Evolutionary conservation across 192 early-diverging fungal species (phyloP).

Genomic region (Diversispora epigaea): DNA sequence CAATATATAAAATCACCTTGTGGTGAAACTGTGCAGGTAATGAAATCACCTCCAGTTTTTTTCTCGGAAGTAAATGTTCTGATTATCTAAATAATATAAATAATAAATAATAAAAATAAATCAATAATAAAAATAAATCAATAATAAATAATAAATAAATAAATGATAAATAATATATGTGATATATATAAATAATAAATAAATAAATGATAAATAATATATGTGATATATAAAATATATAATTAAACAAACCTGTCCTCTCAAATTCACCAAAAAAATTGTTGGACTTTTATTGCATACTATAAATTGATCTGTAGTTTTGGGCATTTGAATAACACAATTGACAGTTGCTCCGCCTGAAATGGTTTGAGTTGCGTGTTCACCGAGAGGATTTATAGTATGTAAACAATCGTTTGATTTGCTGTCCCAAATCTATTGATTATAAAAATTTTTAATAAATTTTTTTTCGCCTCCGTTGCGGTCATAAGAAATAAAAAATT

Average conservation of each 20-base stretch:
- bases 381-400: slow-evolving; percentile 58
- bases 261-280: slow-evolving; percentile 67
- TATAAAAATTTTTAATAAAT: background rate
- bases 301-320: slow-evolving; percentile 63
- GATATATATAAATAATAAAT: background rate
- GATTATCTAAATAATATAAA: slow-evolving; percentile 26
- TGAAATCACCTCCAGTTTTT: slow-evolving; percentile 52
- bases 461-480: background rate
- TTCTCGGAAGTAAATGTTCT: slow-evolving; percentile 52
- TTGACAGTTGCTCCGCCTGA: slow-evolving; percentile 54
- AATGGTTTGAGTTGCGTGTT: slow-evolving; percentile 51
- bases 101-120: background rate
- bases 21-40: slow-evolving; percentile 62
- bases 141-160: background rate
- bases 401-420: slow-evolving; percentile 64
- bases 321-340: slow-evolving; percentile 62
- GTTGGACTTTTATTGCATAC: slow-evolving; percentile 77
- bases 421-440: slow-evolving; percentile 83
- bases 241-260: slow-evolving; percentile 49
- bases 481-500: background rate
- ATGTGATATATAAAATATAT: too few relatives aligned
- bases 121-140: slow-evolving; percentile 25
- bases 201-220: background rate
- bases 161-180: too few relatives aligned
- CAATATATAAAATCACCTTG: slow-evolving; percentile 84